A percentile compares a stretch with the other conserved stretches of the same genome.
Conservation (phyloP, 1,139 yeast genomes). For the Protomyces macrosporus region DNA sequence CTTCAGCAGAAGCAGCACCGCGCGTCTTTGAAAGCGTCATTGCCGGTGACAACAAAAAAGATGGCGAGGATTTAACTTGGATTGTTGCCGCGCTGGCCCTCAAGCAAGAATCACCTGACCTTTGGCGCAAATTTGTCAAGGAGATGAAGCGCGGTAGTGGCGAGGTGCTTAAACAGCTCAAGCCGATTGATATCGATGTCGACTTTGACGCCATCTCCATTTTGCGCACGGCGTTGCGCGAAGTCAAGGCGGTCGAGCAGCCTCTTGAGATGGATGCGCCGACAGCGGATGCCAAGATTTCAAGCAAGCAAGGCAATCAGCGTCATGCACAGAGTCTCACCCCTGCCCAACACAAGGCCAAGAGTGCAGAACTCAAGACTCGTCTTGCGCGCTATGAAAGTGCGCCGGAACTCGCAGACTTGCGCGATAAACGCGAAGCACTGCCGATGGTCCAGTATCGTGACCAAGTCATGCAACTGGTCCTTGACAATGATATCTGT, state of each 20-base stretch:
- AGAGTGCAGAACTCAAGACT: slow-evolving; percentile 10
- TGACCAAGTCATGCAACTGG: slow-evolving; percentile 28
- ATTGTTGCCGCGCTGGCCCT: slow-evolving; percentile 29
- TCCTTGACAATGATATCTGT: slow-evolving; percentile 61
- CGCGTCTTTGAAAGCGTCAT: not conserved
- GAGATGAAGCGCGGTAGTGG: slow-evolving; percentile 31
- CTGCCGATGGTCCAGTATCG: slow-evolving; percentile 30
- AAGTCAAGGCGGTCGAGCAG: not conserved
- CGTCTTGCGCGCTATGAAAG: slow-evolving; percentile 19
- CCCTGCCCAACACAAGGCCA: slow-evolving; percentile 2
- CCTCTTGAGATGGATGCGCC: not conserved
- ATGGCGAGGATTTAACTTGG: slow-evolving; percentile 27
- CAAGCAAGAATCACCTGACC: slow-evolving; percentile 27
- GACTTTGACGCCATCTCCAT: slow-evolving; percentile 3
- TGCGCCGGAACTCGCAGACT: slow-evolving; percentile 6
- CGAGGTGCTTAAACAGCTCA: slow-evolving; percentile 25
- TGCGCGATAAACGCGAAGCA: slow-evolving; percentile 29
- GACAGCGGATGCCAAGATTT: not conserved
- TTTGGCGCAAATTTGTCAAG: slow-evolving; percentile 29
- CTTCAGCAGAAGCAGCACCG: not conserved
- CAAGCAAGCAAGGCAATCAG: not conserved
- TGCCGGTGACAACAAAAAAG: not conserved
- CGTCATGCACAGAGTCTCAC: slow-evolving; percentile 2
- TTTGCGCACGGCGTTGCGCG: slow-evolving; percentile 8
- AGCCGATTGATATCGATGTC: slow-evolving; percentile 26